These are phyloP conservation scores for Diaporthe eres DNA, from an alignment of 2,329 filamentous ascomycete species.

Conservation along the genomic window DNA sequence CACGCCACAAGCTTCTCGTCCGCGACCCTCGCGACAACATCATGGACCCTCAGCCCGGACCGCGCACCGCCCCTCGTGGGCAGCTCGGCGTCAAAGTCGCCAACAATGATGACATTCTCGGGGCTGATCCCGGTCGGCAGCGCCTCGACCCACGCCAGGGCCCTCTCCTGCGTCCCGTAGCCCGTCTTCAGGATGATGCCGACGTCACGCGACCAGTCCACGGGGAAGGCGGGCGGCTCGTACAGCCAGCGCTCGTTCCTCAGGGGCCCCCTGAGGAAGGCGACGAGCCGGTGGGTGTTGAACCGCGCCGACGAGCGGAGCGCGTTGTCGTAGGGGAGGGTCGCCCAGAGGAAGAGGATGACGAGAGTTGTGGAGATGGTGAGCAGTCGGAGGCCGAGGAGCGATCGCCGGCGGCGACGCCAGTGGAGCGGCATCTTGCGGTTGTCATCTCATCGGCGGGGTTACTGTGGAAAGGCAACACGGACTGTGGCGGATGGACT, in stretches of 20 bases:
- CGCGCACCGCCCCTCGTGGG: slow-evolving; percentile 45
- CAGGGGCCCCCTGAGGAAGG: slow-evolving; percentile 48
- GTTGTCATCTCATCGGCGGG: slow-evolving; percentile 27
- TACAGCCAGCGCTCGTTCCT: slow-evolving; percentile 59
- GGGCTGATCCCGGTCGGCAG: slow-evolving; percentile 53
- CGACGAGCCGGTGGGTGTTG: slow-evolving; percentile 44
- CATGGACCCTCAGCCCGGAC: slow-evolving; percentile 51
- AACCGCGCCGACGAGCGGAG: slow-evolving; percentile 47
- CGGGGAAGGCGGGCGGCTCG: slow-evolving; percentile 53
- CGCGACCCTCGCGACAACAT: slow-evolving; percentile 54
- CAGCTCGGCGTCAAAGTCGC: slow-evolving; percentile 61
- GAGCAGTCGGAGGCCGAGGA: slow-evolving; percentile 29
- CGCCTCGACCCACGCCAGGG: slow-evolving; percentile 62
- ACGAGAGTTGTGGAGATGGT: neutral
- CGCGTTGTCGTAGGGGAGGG: slow-evolving; percentile 49
- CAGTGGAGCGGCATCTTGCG: slow-evolving; percentile 18
- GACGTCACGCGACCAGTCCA: slow-evolving; percentile 62
- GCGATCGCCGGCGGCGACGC: slow-evolving; percentile 34
- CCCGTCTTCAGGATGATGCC: slow-evolving; percentile 69
- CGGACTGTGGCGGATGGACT: neutral
- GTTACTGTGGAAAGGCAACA: no score
- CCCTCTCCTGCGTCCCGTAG: slow-evolving; percentile 67
- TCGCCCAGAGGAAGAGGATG: slow-evolving; percentile 42
- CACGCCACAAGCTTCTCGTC: slow-evolving; percentile 50
- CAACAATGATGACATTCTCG: slow-evolving; percentile 62